phyloP scores from a whole-genome alignment of 306 rosid species.

The Gillenia trifoliata region DNA sequence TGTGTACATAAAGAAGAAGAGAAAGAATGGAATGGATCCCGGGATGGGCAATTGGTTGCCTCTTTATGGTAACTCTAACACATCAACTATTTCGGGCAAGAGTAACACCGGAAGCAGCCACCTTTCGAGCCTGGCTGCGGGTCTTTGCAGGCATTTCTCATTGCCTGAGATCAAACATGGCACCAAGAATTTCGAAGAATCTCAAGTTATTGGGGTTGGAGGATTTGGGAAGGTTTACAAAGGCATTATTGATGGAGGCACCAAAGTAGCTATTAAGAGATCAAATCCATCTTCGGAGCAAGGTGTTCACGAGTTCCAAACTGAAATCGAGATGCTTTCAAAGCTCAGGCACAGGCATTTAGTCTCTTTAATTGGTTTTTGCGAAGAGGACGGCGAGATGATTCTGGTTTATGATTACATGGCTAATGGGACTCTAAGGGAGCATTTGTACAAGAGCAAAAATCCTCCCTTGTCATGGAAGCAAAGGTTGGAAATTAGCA shows the following conservation, averaged over 20 bases:
- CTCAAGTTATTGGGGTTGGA: constrained; percentile 45
- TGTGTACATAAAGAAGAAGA: constrained; percentile 24
- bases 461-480: constrained; percentile 36
- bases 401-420: constrained; percentile 43
- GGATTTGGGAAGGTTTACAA: constrained; percentile 54
- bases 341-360: constrained; percentile 48
- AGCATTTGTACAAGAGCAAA: constrained; percentile 30
- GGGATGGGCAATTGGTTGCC: constrained; percentile 37
- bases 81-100: constrained; percentile 14
- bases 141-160: constrained; percentile 37
- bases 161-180: constrained; percentile 34
- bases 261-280: constrained; percentile 46
- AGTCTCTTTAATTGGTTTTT: constrained; percentile 43
- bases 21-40: not conserved
- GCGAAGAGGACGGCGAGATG: constrained; percentile 46
- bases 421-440: constrained; percentile 48
- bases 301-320: constrained; percentile 39
- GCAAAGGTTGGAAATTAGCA: constrained; percentile 38
- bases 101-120: constrained; percentile 23
- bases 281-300: constrained; percentile 41
- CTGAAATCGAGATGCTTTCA: constrained; percentile 47
- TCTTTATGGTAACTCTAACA: constrained; percentile 16
- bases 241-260: constrained; percentile 41
- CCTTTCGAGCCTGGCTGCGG: constrained; percentile 22
- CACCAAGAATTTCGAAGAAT: constrained; percentile 39